Conservation (phyloP, 441 rosid genomes). For the Lepidium campestre region DNA sequence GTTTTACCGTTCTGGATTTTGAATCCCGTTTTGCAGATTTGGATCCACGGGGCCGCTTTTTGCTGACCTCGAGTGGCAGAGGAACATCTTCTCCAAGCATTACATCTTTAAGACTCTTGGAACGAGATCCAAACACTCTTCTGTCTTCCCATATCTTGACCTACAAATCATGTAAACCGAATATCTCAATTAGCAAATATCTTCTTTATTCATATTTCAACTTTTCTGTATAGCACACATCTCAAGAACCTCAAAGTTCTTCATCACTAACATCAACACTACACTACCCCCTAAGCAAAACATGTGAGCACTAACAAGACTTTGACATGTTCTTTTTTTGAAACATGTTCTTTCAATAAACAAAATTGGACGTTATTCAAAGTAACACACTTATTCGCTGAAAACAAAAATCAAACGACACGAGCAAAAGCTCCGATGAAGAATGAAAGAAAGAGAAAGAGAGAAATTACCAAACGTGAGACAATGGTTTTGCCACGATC, state of each 20-base stretch:
- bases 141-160: conserved; percentile 91
- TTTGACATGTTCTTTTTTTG: background rate
- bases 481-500: conserved; percentile 73
- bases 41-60: conserved; percentile 74
- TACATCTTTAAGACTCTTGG: conserved; percentile 55
- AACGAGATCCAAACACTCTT: conserved; percentile 85
- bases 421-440: background rate
- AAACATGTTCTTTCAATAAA: background rate
- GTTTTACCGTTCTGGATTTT: conserved; percentile 60
- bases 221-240: background rate
- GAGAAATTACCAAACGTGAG: conserved; percentile 59
- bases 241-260: background rate
- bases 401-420: background rate
- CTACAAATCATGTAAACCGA: conserved; percentile 26
- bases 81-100: conserved; percentile 76
- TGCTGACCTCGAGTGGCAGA: conserved; percentile 66
- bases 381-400: background rate
- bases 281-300: background rate
- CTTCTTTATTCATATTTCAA: background rate
- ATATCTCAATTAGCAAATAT: background rate
- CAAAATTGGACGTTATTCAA: background rate
- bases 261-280: background rate
- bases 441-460: background rate
- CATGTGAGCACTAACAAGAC: background rate
- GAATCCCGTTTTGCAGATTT: conserved; percentile 77